A percentile compares a stretch with the other conserved stretches of the same genome.
phyloP scores from a whole-genome alignment of 169 alveolate genomes.

The Plasmodium cynomolgi region DNA sequence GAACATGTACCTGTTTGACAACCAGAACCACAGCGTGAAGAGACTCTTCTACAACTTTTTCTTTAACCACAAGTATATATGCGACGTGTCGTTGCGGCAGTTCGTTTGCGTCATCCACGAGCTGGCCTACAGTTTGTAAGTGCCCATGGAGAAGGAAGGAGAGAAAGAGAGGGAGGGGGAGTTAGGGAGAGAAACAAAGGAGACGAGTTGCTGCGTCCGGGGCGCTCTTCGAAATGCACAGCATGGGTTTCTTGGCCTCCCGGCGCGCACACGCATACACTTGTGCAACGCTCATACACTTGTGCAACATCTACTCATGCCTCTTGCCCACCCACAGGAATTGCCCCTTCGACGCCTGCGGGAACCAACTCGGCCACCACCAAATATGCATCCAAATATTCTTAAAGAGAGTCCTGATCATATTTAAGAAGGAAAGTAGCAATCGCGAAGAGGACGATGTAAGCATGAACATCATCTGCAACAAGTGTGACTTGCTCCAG shows the following conservation, averaged over 20 bases:
- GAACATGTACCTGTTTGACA: conserved; percentile 41
- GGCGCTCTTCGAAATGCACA: neutral
- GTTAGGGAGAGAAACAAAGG: neutral
- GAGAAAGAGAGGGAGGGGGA: neutral
- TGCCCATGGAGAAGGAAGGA: neutral
- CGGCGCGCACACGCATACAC: neutral
- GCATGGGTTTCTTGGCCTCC: neutral
- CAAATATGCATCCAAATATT: conserved; percentile 68
- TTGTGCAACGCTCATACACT: neutral
- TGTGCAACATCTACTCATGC: neutral
- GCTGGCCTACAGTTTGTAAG: conserved; percentile 34
- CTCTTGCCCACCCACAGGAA: conserved; percentile 1
- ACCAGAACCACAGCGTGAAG: neutral
- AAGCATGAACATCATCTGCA: conserved; percentile 34
- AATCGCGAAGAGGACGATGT: conserved; percentile 3
- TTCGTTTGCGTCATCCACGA: conserved; percentile 42
- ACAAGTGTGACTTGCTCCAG: conserved; percentile 22
- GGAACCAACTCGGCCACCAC: conserved; percentile 38
- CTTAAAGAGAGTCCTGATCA: conserved; percentile 20
- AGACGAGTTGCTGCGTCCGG: neutral
- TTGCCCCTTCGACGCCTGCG: conserved; percentile 54
- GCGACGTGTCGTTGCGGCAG: conserved; percentile 29
- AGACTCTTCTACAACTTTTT: conserved; percentile 51
- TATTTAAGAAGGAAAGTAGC: conserved; percentile 34
- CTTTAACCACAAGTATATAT: conserved; percentile 53